phyloP scores from a whole-genome alignment of 306 rosid species.

The Rosa lucieae region DNA sequence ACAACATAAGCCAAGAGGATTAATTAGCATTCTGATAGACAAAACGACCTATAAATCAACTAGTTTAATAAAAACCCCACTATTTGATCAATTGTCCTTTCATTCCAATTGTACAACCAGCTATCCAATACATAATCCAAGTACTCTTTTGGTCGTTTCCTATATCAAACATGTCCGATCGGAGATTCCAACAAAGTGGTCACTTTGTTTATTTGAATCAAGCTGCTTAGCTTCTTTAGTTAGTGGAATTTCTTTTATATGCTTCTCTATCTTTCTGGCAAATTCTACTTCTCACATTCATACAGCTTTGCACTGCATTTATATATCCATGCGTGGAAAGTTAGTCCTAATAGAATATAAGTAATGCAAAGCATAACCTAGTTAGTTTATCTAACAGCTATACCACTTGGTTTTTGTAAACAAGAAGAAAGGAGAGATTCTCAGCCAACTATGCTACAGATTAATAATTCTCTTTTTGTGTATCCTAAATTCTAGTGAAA shows the following conservation, averaged over 20 bases:
- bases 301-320: conserved; percentile 19
- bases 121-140: conserved; percentile 14
- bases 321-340: conserved; percentile 21
- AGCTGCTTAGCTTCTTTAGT: conserved; percentile 5
- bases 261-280: conserved; percentile 4
- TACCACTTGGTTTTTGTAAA: neutral
- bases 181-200: conserved; percentile 36
- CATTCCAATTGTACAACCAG: neutral
- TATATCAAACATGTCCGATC: conserved; percentile 6
- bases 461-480: neutral
- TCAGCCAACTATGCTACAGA: neutral
- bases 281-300: conserved; percentile 13
- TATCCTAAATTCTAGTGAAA: neutral
- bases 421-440: conserved; percentile 1
- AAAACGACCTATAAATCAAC: neutral
- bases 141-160: conserved; percentile 11
- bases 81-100: conserved; percentile 10
- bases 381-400: neutral
- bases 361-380: conserved; percentile 1
- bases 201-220: conserved; percentile 11
- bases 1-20: conserved; percentile 8
- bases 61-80: neutral
- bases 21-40: neutral
- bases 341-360: conserved; percentile 5
- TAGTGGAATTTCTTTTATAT: conserved; percentile 26